Evolutionary conservation across 257 asterid genomes (phyloP).

Genomic region (Euphrasia confusa): DNA sequence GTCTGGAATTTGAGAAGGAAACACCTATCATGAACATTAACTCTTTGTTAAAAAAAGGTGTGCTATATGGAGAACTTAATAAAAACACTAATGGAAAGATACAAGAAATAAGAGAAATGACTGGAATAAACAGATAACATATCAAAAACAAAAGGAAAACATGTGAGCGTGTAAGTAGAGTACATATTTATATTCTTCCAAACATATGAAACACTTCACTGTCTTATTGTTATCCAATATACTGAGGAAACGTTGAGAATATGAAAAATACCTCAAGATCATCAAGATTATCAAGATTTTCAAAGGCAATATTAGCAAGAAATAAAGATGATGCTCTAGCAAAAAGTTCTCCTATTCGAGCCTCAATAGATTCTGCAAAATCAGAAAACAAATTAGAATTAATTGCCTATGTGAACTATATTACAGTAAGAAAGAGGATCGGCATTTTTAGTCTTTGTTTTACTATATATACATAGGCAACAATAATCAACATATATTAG

Average conservation of each 20-base stretch:
- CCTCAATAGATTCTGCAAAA: slow-evolving; percentile 69
- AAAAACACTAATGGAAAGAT: background rate
- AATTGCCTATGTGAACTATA: slow-evolving; percentile 15
- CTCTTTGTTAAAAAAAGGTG: slow-evolving; percentile 25
- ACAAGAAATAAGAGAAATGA: slow-evolving; percentile 7
- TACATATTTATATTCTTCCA: slow-evolving; percentile 3
- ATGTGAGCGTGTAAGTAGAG: background rate
- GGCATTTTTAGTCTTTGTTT: slow-evolving; percentile 6
- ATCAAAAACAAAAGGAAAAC: slow-evolving; percentile 6
- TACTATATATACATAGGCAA: background rate
- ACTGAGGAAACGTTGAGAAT: background rate
- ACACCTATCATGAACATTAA: slow-evolving; percentile 51
- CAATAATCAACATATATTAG: no score
- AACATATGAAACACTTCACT: slow-evolving; percentile 3
- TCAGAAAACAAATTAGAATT: slow-evolving; percentile 21
- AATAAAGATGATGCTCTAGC: slow-evolving; percentile 58
- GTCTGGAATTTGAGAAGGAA: slow-evolving; percentile 77
- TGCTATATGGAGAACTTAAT: slow-evolving; percentile 9
- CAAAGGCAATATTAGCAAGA: slow-evolving; percentile 63
- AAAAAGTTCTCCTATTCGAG: slow-evolving; percentile 59
- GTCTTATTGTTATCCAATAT: slow-evolving; percentile 11
- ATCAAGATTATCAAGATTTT: slow-evolving; percentile 59
- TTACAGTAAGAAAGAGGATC: slow-evolving; percentile 12
- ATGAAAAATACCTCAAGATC: slow-evolving; percentile 56
- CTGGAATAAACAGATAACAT: background rate